Conservation (phyloP, 1,284 basidiomycete genomes). For the Phaffia rhodozyma region DNA sequence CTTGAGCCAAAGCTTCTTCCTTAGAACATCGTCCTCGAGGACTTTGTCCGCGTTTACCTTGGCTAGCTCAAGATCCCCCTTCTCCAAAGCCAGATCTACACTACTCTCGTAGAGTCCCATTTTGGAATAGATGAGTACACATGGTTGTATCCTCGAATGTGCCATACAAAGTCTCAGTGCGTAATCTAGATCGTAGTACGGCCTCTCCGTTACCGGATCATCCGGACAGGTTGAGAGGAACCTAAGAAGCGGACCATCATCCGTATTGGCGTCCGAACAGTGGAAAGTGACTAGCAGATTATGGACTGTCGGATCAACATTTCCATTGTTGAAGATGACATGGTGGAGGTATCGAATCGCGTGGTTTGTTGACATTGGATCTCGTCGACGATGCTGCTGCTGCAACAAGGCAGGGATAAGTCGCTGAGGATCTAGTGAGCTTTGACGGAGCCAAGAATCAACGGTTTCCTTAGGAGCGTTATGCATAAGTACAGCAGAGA, state of each 20-base stretch:
- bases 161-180: constrained; percentile 83
- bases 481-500: constrained; percentile 74
- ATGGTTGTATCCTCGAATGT: constrained; percentile 69
- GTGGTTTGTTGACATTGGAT: constrained; percentile 51
- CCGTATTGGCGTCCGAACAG: constrained; percentile 37
- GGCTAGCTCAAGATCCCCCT: constrained; percentile 83
- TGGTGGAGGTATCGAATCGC: constrained; percentile 79
- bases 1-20: constrained; percentile 95
- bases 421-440: constrained; percentile 63
- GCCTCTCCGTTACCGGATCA: constrained; percentile 68
- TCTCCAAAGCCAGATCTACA: constrained; percentile 86
- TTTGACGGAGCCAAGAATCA: constrained; percentile 79
- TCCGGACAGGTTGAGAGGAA: constrained; percentile 76
- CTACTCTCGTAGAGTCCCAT: constrained; percentile 96
- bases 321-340: constrained; percentile 56
- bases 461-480: constrained; percentile 78
- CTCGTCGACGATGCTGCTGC: constrained; percentile 44
- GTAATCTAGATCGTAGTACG: constrained; percentile 95
- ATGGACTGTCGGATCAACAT: constrained; percentile 76
- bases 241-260: constrained; percentile 68
- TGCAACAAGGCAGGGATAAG: constrained; percentile 83
- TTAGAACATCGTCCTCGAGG: constrained; percentile 60
- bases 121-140: constrained; percentile 93
- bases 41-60: constrained; percentile 88
- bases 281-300: constrained; percentile 87